Percentiles rank a stretch among this genome's conserved stretches.
These are phyloP conservation scores for Zymoseptoria passerinii DNA, from an alignment of 2,329 filamentous ascomycete species.

Conservation along the genomic window DNA sequence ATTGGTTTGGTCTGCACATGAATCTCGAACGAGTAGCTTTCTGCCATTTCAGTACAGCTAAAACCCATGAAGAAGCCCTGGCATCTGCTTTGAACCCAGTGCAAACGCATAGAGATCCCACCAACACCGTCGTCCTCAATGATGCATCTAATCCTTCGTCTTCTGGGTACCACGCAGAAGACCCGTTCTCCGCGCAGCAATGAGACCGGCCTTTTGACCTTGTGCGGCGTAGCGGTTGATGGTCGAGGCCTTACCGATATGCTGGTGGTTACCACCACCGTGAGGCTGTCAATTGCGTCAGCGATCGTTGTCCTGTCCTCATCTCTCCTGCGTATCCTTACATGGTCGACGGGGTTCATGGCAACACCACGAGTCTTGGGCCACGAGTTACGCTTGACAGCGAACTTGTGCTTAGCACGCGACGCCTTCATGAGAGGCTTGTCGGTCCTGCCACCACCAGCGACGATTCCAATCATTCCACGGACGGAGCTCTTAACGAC, in stretches of 20 bases:
- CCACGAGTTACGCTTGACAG: constrained; percentile 99
- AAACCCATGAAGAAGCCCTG: constrained; percentile 14
- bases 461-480: constrained; percentile 99
- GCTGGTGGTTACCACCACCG: constrained; percentile 94
- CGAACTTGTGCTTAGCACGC: constrained; percentile 99
- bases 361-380: constrained; percentile 99
- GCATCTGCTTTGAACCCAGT: constrained; percentile 15
- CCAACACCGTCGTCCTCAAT: constrained; percentile 24
- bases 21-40: constrained; percentile 17
- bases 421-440: constrained; percentile 99
- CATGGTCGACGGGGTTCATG: constrained; percentile 99
- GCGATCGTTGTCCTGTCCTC: constrained; percentile 20
- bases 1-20: constrained; percentile 16
- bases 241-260: constrained; percentile 99
- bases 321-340: constrained; percentile 31
- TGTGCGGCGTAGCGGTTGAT: constrained; percentile 96
- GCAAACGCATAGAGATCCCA: constrained; percentile 23
- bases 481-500: constrained; percentile 82
- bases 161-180: constrained; percentile 99
- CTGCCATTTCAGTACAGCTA: constrained; percentile 19
- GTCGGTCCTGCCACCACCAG: constrained; percentile 98
- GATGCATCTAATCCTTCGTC: constrained; percentile 67
- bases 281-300: constrained; percentile 37
- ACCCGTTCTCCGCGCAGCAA: constrained; percentile 99
- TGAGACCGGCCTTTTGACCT: constrained; percentile 99